Evolutionary conservation across 140 eudicot genomes (phyloP).

Genomic region (Ambrosia hybrid): DNA sequence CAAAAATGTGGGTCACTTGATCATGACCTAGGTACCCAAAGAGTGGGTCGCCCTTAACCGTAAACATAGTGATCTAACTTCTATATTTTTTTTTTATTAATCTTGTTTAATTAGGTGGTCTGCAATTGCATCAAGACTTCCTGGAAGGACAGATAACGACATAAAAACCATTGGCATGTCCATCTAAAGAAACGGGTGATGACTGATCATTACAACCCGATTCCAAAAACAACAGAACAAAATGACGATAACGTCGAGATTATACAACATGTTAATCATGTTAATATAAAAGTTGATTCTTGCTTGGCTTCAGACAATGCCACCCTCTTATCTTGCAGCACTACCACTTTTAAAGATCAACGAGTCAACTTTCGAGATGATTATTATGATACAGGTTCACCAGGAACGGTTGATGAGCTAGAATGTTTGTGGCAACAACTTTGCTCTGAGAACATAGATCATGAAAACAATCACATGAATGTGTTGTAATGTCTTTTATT

Average conservation of each 20-base stretch:
- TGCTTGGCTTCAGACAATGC: too few relatives aligned
- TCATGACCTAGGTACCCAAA: not conserved
- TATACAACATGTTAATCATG: too few relatives aligned
- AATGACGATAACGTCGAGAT: too few relatives aligned
- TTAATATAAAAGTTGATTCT: too few relatives aligned
- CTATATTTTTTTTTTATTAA: too few relatives aligned
- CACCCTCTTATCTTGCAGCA: too few relatives aligned
- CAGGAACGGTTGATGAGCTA: constrained; percentile 3
- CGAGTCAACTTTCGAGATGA: not conserved
- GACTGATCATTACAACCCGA: not conserved
- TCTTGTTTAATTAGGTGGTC: not conserved
- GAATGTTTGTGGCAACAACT: constrained; percentile 1
- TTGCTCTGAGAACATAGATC: not conserved
- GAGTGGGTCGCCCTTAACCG: not conserved
- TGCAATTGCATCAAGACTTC: constrained; percentile 8
- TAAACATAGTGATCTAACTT: not conserved
- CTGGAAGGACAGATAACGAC: not conserved
- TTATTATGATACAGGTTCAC: not conserved
- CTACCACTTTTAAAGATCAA: not conserved
- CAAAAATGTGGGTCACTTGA: too few relatives aligned
- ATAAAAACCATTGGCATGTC: not conserved
- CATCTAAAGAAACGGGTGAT: not conserved
- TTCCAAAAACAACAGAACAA: too few relatives aligned
- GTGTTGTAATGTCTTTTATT: not conserved
- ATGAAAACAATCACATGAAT: not conserved